Conservation (phyloP, 371 early-diverging fungal genomes). For the Chytridiales sp. region DNA sequence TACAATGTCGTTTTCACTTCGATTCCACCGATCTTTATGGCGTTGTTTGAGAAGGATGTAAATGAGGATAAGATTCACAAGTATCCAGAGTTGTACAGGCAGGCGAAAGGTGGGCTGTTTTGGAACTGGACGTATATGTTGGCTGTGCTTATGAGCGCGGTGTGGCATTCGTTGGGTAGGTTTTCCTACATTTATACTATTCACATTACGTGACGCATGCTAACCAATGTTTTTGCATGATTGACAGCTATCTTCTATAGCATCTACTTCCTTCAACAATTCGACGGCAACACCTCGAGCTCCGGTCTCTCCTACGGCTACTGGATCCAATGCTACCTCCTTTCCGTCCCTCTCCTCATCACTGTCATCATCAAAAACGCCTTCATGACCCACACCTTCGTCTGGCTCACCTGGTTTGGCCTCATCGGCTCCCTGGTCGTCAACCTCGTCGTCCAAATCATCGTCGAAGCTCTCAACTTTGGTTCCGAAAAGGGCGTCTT, state of each 20-base stretch:
- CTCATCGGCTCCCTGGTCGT: slow-evolving; percentile 26
- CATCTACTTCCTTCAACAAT: slow-evolving; percentile 31
- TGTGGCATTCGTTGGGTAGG: slow-evolving; percentile 32
- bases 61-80: slow-evolving; percentile 23
- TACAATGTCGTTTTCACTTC: slow-evolving; percentile 53
- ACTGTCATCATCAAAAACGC: slow-evolving; percentile 37
- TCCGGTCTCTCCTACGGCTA: slow-evolving; percentile 39
- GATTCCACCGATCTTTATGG: slow-evolving; percentile 47
- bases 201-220: too few species aligned
- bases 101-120: slow-evolving; percentile 25
- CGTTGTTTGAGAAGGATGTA: slow-evolving; percentile 44
- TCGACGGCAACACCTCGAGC: slow-evolving; percentile 27
- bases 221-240: not conserved
- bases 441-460: slow-evolving; percentile 27
- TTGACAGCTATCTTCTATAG: slow-evolving; percentile 31
- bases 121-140: slow-evolving; percentile 31
- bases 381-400: slow-evolving; percentile 34
- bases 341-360: slow-evolving; percentile 38
- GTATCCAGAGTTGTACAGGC: slow-evolving; percentile 35
- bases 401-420: slow-evolving; percentile 27
- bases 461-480: slow-evolving; percentile 28
- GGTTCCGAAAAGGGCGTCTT: slow-evolving; percentile 31
- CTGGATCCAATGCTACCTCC: slow-evolving; percentile 41
- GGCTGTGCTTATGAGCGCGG: slow-evolving; percentile 15
- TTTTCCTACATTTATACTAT: not conserved